Percentiles rank a stretch among this genome's conserved stretches.
phyloP scores from a whole-genome alignment of 2,329 filamentous ascomycete species.

The Botrytis aclada region DNA sequence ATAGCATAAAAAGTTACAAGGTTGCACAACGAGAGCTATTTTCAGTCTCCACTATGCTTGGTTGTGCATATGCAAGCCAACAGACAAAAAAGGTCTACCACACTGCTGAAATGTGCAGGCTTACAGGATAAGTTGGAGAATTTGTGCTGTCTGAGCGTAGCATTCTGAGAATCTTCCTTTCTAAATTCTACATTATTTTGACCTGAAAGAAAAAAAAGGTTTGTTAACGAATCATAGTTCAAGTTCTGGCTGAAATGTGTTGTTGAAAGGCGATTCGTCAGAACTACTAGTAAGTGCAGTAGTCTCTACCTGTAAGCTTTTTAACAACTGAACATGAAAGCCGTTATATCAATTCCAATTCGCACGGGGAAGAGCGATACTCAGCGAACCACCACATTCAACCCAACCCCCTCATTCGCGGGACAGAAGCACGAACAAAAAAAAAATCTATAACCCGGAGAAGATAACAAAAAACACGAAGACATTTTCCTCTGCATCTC shows the following conservation, averaged over 20 bases:
- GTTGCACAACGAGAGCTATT: conserved; percentile 19
- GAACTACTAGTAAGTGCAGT: conserved; percentile 3
- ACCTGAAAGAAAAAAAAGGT: neutral
- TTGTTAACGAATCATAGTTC: neutral
- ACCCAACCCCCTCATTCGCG: neutral
- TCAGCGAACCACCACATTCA: conserved; percentile 12
- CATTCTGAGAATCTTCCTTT: neutral
- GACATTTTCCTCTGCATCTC: conserved; percentile 8
- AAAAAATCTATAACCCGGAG: conserved; percentile 5
- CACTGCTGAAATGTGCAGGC: conserved; percentile 19
- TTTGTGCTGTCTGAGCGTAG: conserved; percentile 2
- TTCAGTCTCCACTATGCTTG: conserved; percentile 9
- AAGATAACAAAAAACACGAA: conserved; percentile 9
- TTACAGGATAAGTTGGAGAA: neutral
- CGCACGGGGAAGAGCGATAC: conserved; percentile 13
- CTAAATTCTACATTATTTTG: neutral
- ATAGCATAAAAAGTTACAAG: conserved; percentile 4
- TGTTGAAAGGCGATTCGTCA: neutral
- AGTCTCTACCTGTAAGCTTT: neutral
- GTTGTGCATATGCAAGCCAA: conserved; percentile 20
- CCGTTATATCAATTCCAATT: conserved; percentile 13
- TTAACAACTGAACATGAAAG: conserved; percentile 4
- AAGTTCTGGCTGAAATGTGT: neutral
- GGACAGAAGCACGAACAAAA: conserved; percentile 9
- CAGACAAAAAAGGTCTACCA: conserved; percentile 15